Evolutionary conservation across 768 basidiomycete genomes (phyloP).

Genomic region (Lentinula edodes): DNA sequence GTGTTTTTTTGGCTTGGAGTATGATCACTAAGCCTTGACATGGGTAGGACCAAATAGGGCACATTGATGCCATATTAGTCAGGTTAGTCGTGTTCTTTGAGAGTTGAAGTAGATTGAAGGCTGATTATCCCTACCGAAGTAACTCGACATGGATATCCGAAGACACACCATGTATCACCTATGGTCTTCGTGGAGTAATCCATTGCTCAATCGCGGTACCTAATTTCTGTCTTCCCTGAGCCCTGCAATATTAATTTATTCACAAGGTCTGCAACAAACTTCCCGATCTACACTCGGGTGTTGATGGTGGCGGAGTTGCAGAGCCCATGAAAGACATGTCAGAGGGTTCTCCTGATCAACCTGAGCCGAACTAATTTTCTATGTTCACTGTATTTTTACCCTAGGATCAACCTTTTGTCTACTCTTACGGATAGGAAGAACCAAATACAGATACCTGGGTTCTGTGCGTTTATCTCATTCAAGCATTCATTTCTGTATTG

Average conservation of each 20-base stretch:
- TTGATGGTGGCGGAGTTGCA: slow-evolving; percentile 81
- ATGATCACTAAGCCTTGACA: neutral
- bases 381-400: neutral
- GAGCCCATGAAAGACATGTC: slow-evolving; percentile 97
- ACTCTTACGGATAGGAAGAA: slow-evolving; percentile 56
- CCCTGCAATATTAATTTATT: neutral
- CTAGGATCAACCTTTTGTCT: slow-evolving; percentile 73
- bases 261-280: slow-evolving; percentile 60
- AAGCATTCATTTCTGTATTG: neutral
- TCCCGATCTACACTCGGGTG: slow-evolving; percentile 88
- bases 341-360: slow-evolving; percentile 12
- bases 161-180: slow-evolving; percentile 88
- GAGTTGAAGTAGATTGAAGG: neutral
- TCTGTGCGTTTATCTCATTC: slow-evolving; percentile 58
- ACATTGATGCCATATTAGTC: slow-evolving; percentile 84
- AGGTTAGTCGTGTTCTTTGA: slow-evolving; percentile 40
- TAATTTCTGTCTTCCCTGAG: neutral
- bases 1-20: neutral
- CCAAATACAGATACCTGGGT: slow-evolving; percentile 67
- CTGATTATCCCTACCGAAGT: slow-evolving; percentile 27
- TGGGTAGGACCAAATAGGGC: slow-evolving; percentile 69
- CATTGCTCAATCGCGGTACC: slow-evolving; percentile 74
- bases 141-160: slow-evolving; percentile 98
- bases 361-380: neutral
- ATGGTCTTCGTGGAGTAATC: slow-evolving; percentile 90